Evolutionary conservation across 2,329 filamentous ascomycete species (phyloP).

Genomic region (Penicillium sclerotigenum): DNA sequence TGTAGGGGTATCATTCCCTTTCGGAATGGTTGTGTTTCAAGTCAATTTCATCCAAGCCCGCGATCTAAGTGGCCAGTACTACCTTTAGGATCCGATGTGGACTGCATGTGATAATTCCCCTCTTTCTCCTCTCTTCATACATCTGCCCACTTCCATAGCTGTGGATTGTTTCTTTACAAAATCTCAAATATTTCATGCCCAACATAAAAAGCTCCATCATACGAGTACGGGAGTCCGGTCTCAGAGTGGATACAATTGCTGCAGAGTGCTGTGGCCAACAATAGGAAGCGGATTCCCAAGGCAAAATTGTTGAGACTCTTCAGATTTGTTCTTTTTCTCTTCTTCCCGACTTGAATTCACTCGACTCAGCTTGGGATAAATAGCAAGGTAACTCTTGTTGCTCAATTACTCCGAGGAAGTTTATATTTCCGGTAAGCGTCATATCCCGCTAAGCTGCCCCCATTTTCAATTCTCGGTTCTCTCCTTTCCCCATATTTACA

Average conservation of each 20-base stretch:
- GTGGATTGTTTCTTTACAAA: neutral
- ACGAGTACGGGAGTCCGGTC: neutral
- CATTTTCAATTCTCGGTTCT: neutral
- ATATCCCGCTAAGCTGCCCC: neutral
- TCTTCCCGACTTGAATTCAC: neutral
- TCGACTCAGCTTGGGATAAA: neutral
- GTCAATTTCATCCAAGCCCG: neutral
- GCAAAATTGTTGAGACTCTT: slow-evolving; percentile 2
- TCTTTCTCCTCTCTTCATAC: neutral
- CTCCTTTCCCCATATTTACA: slow-evolving; percentile 1
- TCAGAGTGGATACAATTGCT: slow-evolving; percentile 3
- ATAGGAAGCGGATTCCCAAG: slow-evolving; percentile 5
- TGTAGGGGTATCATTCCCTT: neutral
- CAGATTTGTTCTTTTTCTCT: neutral
- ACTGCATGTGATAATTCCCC: slow-evolving; percentile 5
- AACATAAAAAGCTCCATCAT: neutral
- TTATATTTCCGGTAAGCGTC: neutral
- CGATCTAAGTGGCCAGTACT: neutral
- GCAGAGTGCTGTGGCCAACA: slow-evolving; percentile 1
- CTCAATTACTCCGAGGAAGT: neutral
- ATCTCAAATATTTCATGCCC: neutral
- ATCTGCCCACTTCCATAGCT: neutral
- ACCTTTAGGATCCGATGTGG: neutral
- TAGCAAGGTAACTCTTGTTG: neutral
- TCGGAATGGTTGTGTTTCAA: neutral